Percentiles rank a stretch among this genome's conserved stretches.
phyloP scores from a whole-genome alignment of 345 rosid species.

The Eucalyptus albens region DNA sequence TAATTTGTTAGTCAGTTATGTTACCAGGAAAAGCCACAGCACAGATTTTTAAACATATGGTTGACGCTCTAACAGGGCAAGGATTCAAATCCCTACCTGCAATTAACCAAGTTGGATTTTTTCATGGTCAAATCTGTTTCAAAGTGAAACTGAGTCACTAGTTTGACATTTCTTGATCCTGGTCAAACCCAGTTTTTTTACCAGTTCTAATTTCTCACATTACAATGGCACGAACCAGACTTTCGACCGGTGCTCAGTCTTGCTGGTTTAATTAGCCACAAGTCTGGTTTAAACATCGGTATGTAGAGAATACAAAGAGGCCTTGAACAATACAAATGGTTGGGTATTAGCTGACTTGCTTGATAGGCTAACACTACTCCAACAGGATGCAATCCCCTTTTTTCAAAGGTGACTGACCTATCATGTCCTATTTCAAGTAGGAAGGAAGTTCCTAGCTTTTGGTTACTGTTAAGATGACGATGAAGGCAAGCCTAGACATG shows the following conservation, averaged over 20 bases:
- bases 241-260: not conserved
- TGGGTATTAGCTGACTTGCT: not conserved
- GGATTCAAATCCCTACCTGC: not conserved
- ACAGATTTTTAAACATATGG: not conserved
- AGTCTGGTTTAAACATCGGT: not conserved
- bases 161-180: not conserved
- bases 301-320: not conserved
- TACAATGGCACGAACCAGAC: not conserved
- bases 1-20: not conserved
- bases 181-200: not conserved
- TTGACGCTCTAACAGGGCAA: not conserved
- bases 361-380: not conserved
- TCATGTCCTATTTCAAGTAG: not conserved
- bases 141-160: not conserved
- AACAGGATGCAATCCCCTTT: not conserved
- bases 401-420: not conserved
- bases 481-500: not conserved
- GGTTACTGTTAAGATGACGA: not conserved
- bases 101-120: not conserved
- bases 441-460: not conserved
- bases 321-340: not conserved
- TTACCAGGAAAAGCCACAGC: not conserved
- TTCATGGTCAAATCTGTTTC: not conserved
- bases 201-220: not conserved
- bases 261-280: not conserved